Evolutionary conservation across 345 rosid genomes (phyloP).

Genomic region (Euphorbia peplus): DNA sequence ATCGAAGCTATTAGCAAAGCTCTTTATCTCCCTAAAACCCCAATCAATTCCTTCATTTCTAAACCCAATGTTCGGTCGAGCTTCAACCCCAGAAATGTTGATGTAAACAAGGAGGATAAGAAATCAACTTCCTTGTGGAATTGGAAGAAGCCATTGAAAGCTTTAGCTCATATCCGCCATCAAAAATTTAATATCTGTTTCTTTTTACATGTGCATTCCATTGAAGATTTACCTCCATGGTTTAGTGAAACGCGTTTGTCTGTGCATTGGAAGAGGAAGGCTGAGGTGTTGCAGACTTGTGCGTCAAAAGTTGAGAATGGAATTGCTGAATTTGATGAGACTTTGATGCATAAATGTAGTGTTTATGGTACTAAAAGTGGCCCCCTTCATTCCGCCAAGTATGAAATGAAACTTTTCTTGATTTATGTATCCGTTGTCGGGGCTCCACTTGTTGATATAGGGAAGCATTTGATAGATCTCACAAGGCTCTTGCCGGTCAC

Average conservation of each 20-base stretch:
- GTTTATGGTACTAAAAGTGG: conserved; percentile 63
- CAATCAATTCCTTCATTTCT: conserved; percentile 41
- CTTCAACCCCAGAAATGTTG: conserved; percentile 16
- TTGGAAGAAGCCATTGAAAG: conserved; percentile 84
- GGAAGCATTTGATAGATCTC: conserved; percentile 77
- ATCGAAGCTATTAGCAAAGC: conserved; percentile 77
- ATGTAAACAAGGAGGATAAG: conserved; percentile 43
- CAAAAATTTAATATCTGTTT: conserved; percentile 60
- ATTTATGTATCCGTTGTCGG: conserved; percentile 44
- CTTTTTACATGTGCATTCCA: conserved; percentile 69
- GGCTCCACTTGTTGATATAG: conserved; percentile 41
- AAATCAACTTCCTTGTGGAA: conserved; percentile 51
- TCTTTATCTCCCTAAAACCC: conserved; percentile 45
- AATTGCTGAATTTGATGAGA: conserved; percentile 64
- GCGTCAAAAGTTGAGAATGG: conserved; percentile 48
- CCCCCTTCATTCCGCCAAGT: conserved; percentile 52
- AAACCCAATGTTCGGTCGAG: conserved; percentile 32
- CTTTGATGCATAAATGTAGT: conserved; percentile 50
- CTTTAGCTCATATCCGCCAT: conserved; percentile 55
- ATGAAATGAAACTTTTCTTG: conserved; percentile 56
- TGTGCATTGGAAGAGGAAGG: conserved; percentile 72
- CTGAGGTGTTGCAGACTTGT: conserved; percentile 46
- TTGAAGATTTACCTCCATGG: conserved; percentile 60
- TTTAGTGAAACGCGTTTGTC: conserved; percentile 46
- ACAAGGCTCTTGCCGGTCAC: conserved; percentile 68